These are phyloP conservation scores for Viola pubescens DNA, from an alignment of 441 rosid genomes.

Conservation along the genomic window DNA sequence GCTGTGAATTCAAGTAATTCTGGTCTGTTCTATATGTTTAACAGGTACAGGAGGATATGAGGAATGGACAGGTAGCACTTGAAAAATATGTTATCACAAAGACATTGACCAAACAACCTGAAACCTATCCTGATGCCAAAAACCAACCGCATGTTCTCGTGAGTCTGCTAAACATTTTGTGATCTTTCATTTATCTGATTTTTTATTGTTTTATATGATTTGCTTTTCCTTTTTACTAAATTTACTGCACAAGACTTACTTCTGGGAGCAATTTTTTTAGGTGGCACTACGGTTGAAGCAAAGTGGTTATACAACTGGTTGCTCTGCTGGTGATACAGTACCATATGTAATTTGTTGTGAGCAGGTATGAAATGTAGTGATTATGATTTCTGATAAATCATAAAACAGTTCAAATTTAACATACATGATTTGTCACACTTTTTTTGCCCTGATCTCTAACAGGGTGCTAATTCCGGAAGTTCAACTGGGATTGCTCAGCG, in stretches of 20 bases:
- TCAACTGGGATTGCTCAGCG: constrained; percentile 85
- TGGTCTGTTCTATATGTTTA: constrained; percentile 14
- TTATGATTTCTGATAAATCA: neutral
- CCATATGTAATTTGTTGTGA: constrained; percentile 91
- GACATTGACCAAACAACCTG: constrained; percentile 87
- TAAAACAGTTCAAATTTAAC: constrained; percentile 4
- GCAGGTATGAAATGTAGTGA: constrained; percentile 49
- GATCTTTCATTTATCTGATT: constrained; percentile 4
- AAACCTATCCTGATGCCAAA: constrained; percentile 92
- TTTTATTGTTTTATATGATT: constrained; percentile 10
- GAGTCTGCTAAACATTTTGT: constrained; percentile 25
- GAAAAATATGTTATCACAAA: constrained; percentile 91
- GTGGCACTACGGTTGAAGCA: constrained; percentile 88
- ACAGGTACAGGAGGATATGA: constrained; percentile 92
- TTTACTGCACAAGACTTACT: neutral
- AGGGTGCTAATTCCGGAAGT: constrained; percentile 54
- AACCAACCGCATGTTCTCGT: constrained; percentile 98
- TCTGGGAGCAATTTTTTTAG: constrained; percentile 36
- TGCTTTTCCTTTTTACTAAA: neutral
- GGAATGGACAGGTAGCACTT: constrained; percentile 80
- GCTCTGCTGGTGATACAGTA: constrained; percentile 79
- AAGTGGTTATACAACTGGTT: constrained; percentile 76
- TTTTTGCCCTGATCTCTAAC: constrained; percentile 19
- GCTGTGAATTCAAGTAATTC: constrained; percentile 6
- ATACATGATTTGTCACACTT: constrained; percentile 3